Percentiles rank a stretch among this genome's conserved stretches.
Evolutionary conservation across 345 rosid species (phyloP).

Genomic region (Cardamine resedifolia): DNA sequence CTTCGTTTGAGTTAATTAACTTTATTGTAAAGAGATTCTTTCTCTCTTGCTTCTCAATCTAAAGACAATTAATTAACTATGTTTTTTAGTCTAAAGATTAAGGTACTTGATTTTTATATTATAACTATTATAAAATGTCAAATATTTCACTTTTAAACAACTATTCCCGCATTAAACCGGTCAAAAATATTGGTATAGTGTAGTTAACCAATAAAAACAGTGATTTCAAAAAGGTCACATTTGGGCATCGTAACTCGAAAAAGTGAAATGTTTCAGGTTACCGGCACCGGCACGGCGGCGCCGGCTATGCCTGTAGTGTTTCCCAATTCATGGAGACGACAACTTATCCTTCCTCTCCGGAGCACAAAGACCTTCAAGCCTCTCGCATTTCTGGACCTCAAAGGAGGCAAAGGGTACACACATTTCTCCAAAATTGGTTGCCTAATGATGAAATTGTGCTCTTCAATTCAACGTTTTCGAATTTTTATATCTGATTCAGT

Average conservation of each 20-base stretch:
- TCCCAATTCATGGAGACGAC: constrained; percentile 23
- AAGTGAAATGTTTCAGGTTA: constrained; percentile 36
- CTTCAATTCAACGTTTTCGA: not conserved
- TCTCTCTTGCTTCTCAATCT: not conserved
- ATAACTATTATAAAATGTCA: too few species aligned
- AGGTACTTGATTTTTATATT: too few species aligned
- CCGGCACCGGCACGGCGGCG: constrained; percentile 24
- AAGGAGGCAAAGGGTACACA: constrained; percentile 62
- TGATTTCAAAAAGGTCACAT: not conserved
- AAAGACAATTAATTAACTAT: too few species aligned
- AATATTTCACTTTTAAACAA: too few species aligned
- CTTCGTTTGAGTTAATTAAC: not conserved
- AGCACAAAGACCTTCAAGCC: constrained; percentile 30
- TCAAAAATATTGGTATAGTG: not conserved
- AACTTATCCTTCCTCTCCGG: constrained; percentile 26
- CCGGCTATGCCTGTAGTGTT: constrained; percentile 27
- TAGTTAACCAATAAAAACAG: not conserved
- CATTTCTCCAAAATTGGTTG: not conserved
- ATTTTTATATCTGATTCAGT: not conserved
- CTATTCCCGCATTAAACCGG: not conserved
- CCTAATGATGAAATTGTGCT: not conserved
- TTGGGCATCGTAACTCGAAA: not conserved
- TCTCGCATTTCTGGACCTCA: constrained; percentile 49
- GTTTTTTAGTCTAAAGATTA: too few species aligned
- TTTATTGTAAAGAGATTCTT: not conserved